A percentile compares a stretch with the other conserved stretches of the same genome.
Evolutionary conservation across 148 eudicot genomes (phyloP).

Genomic region (Vaccinium darrowii): DNA sequence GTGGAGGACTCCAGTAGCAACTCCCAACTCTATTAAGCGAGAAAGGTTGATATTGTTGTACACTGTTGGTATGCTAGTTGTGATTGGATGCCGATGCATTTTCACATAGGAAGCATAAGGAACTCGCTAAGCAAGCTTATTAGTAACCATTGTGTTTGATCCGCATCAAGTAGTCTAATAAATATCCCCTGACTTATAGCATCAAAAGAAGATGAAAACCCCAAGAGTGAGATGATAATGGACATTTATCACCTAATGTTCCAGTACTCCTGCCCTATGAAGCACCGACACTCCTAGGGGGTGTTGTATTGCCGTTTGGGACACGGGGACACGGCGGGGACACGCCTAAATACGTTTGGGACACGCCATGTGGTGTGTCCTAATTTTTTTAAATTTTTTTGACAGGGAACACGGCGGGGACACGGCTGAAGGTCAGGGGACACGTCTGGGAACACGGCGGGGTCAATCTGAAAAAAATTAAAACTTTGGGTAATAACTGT

Average conservation of each 20-base stretch:
- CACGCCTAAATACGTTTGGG: too few species aligned
- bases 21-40: background rate
- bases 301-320: too few species aligned
- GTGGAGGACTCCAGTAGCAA: background rate
- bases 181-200: background rate
- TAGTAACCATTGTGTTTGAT: background rate
- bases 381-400: too few species aligned
- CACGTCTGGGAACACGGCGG: too few species aligned
- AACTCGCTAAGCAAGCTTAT: background rate
- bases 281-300: too few species aligned
- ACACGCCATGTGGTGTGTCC: too few species aligned
- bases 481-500: too few species aligned
- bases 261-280: too few species aligned
- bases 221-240: background rate
- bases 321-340: too few species aligned
- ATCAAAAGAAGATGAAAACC: slow-evolving; percentile 6
- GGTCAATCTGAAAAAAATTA: too few species aligned
- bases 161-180: background rate
- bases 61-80: background rate
- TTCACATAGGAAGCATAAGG: background rate
- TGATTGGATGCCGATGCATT: background rate
- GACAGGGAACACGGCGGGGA: too few species aligned
- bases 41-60: background rate
- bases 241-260: background rate
- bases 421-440: too few species aligned